Evolutionary conservation across 2,329 filamentous ascomycete species (phyloP), one percentile per base, ranked within the genome.

Genomic region (Davidsoniella eucalypti): DNA sequence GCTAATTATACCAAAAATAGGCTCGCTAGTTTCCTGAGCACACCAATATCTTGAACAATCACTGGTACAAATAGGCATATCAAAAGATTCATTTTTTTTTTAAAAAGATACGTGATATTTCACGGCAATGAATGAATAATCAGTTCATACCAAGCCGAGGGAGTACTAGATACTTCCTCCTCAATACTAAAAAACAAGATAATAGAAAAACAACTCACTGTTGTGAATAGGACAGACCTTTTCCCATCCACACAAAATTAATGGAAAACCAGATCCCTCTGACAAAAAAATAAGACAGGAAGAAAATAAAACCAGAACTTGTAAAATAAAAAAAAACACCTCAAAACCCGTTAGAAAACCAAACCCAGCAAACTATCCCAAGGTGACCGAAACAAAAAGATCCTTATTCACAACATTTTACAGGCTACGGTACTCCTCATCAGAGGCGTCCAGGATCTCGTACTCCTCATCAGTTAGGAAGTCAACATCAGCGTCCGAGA

Each of bases 391-490:
- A 26, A 44, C 26, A 42, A 29, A 18, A n/a, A 23, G 18, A 42
- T 69, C 60, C 69, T 67, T 55, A 59, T 61, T 61, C 47, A 56
- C 51, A 51, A 60, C 55, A 58, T 62, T 66, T 58, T 65, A 65
- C 60, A 73, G 69, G 29, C 58, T 76, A 76, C 54, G 78, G 57
- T 75, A 82, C 63, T 96, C 90, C 64, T 94, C 85, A 57, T 96
- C 90, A 53, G 86, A 94, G 41, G 87, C 90, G 67, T 95, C 87
- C 43, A 96, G 78, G 56, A 96, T 88, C 60, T 98, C 92, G 64
- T 96, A 98, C 67, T 98, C 92, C 64, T 96, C 92, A 56, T 98
- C 92, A 0, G 92, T 96, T 71, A 94, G 68, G 71, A 94, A 95
- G 10, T 82, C 84, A 54, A 84, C 78, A 9, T 80, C 84, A 54